Evolutionary conservation across 768 basidiomycete genomes (phyloP).

Genomic region (Serpula lacrymans): DNA sequence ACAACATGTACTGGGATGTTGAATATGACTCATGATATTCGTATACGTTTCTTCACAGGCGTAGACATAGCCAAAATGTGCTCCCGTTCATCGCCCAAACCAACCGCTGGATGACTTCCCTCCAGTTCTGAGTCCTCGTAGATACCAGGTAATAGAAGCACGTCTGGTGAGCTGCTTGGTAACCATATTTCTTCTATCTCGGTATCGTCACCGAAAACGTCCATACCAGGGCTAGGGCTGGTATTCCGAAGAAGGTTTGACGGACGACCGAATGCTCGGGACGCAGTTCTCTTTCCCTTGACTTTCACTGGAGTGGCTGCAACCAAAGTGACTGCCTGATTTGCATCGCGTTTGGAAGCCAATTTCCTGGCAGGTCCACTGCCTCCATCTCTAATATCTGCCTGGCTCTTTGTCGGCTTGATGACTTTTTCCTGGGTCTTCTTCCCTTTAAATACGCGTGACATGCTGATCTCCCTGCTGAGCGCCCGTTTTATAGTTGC

Average conservation of each 20-base stretch:
- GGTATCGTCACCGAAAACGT: slow-evolving; percentile 19
- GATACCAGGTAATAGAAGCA: slow-evolving; percentile 29
- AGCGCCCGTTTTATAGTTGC: slow-evolving; percentile 49
- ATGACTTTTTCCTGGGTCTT: slow-evolving; percentile 17
- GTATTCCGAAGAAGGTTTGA: slow-evolving; percentile 6
- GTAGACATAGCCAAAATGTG: slow-evolving; percentile 12
- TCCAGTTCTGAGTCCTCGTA: slow-evolving; percentile 5
- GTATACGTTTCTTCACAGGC: slow-evolving; percentile 24
- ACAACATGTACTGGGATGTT: too few species aligned
- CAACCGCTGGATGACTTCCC: slow-evolving; percentile 22
- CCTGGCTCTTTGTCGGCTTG: slow-evolving; percentile 5
- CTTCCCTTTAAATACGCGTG: slow-evolving; percentile 58
- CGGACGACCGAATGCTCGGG: too few species aligned
- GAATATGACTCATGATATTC: slow-evolving; percentile 9
- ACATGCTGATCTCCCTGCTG: slow-evolving; percentile 78
- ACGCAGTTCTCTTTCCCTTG: slow-evolving; percentile 2
- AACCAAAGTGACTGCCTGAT: slow-evolving; percentile 45
- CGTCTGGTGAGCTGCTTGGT: slow-evolving; percentile 39
- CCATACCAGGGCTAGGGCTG: neutral
- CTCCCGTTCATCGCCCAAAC: slow-evolving; percentile 14
- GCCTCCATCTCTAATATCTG: slow-evolving; percentile 2
- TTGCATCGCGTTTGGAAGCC: too few species aligned
- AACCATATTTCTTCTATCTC: slow-evolving; percentile 41
- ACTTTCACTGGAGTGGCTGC: slow-evolving; percentile 53
- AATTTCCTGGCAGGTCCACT: neutral